Conservation (phyloP, 805 yeast species). For the Ascoidea asiatica region DNA sequence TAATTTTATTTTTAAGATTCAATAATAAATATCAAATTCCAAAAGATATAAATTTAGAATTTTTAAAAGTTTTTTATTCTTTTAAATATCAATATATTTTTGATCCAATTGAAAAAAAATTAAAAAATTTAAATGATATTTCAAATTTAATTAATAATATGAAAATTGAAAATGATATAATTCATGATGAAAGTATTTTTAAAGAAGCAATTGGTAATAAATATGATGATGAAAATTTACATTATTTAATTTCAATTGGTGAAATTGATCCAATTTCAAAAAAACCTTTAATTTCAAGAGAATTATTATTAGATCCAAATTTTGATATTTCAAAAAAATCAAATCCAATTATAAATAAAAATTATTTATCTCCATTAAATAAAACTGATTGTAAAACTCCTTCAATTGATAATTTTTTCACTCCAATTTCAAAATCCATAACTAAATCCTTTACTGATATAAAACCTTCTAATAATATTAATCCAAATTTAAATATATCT, state of each 20-base stretch:
- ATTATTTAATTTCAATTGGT: constrained; percentile 48
- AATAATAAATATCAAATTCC: constrained; percentile 52
- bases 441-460: too few relatives aligned
- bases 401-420: too few relatives aligned
- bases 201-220: constrained; percentile 17
- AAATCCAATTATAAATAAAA: too few relatives aligned
- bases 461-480: too few relatives aligned
- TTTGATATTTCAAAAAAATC: too few relatives aligned
- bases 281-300: constrained; percentile 31
- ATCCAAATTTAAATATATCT: too few relatives aligned
- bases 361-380: too few relatives aligned
- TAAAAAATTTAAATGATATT: constrained; percentile 48
- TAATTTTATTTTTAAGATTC: constrained; percentile 39
- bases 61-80: constrained; percentile 56
- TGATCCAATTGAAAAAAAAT: constrained; percentile 36
- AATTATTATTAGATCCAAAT: constrained; percentile 13
- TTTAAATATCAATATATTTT: constrained; percentile 80
- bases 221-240: constrained; percentile 30
- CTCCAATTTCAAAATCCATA: too few relatives aligned
- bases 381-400: too few relatives aligned
- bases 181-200: constrained; percentile 11
- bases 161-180: constrained; percentile 23
- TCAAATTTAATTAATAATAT: constrained; percentile 21
- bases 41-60: constrained; percentile 42
- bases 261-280: constrained; percentile 52